Base-by-base conservation (phyloP, 23 red algal species). In the Pyropia yezoensis region DNA sequence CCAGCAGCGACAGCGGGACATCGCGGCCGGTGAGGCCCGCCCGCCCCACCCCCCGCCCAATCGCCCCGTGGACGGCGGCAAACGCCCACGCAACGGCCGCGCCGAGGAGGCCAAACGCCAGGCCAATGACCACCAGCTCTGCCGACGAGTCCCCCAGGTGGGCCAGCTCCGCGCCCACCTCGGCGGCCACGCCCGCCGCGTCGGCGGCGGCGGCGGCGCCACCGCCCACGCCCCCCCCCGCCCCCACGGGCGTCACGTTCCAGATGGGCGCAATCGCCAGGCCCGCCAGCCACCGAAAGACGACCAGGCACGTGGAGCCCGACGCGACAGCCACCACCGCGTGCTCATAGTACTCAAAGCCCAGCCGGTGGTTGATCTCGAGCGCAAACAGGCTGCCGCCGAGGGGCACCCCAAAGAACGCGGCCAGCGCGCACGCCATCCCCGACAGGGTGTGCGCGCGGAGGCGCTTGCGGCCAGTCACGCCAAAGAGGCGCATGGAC, bases 301-400 rank as follows among this genome's bases (percentile, higher is more conserved):
- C 79, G 30, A 94, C 61, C 45, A 84, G 67, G 52, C 89, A 86
- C 8, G 75, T 73, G 18, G 72, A 67, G 25, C 78, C 89, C 3
- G 80, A 79, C 1, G 67, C 61, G 54, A 85, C 75, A 7, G 89
- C 89, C 64, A 80, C 80, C 50, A 94, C 45, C 33, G 82, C 82
- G 65, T 94, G 89, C 55, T 94, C 89, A 61, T 73, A 85, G 64
- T 94, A 94, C 73, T 94, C 89, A 54, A 83, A 94, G 45, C 89
- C 89, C 0, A 86, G 73, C 8, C 89, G 71, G 51, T 71, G 77
- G 33, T 86, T 85, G 33, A 94, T 66, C 66, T 94, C 89, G 27
- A 94, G 89, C 5, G 89, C 89, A 55, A 94, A 94, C 73, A 94
- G 55, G 14, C 76, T 83, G 27, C 89, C 89, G 16, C 89, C 89